Base-by-base conservation (phyloP, 1,284 basidiomycete genomes). In the Ceratobasidium sp. region DNA sequence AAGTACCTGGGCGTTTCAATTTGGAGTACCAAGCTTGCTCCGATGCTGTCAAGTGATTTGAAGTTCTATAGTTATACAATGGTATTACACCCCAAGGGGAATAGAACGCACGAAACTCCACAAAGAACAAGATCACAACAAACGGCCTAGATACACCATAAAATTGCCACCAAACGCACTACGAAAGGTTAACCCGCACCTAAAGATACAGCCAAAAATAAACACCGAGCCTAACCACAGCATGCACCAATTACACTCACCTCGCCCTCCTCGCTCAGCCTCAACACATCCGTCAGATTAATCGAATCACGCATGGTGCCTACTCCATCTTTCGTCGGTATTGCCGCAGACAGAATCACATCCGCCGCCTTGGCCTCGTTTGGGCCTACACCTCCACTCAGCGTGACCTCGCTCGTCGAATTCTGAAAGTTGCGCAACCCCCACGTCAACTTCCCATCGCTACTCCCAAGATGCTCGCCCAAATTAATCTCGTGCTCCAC, bases 191-290 rank as follows among this genome's bases (percentile, higher is more conserved):
- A 14, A 59, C 56, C 37, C 6, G 56, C n/a, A 59, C 56, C 56
- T 59, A 41, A 39, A 11, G 6, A 58, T 39, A 59, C n/a, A n/a
- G n/a, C 13, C 34, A 1, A 6, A 19, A 39, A 59, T 59, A 19
- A 59, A 59, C 56, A 39, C n/a, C n/a, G 5, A 22, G 19, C n/a
- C 37, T 41, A 39, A 8, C 56, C n/a, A 14, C 31, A 9, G 16
- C 34, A n/a, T 8, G n/a, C 14, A n/a, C 9, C 56, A 39, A 24
- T 31, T 19, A 59, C 5, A 39, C 56, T 59, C 34, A 59, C 56
- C 56, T 59, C 56, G 56, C 56, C 56, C 37, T 59, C 56, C 37
- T 59, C 56, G n/a, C 56, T 59, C 37, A 59, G 19, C 34, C 34
- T 37, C 37, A 59, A 19, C 16, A 59, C 56, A 11, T 59, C 56